A percentile compares a stretch with the other conserved stretches of the same genome.
phyloP scores from a whole-genome alignment of 2,329 filamentous ascomycete genomes.

The Ambrosiella beaveri region DNA sequence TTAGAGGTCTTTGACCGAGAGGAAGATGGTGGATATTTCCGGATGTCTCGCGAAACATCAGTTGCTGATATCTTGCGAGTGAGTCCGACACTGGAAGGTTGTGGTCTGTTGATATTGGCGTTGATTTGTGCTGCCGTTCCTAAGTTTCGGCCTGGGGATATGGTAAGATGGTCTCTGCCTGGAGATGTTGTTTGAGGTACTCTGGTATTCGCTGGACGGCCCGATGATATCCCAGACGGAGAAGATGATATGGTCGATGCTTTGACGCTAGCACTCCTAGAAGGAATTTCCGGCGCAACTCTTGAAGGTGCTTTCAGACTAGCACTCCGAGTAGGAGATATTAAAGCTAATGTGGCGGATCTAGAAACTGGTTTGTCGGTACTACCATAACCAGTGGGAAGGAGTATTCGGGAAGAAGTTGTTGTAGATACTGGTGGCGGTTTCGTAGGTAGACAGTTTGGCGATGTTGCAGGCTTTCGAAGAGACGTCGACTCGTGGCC shows the following conservation, averaged over 20 bases:
- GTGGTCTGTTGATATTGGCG: neutral
- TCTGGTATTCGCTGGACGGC: neutral
- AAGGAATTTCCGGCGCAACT: neutral
- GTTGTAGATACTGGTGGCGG: slow-evolving; percentile 18
- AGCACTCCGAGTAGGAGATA: neutral
- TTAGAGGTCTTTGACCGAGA: slow-evolving; percentile 13
- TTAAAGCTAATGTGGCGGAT: slow-evolving; percentile 4
- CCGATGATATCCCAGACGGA: neutral
- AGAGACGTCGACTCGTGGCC: neutral
- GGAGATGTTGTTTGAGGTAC: neutral
- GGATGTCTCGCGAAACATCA: neutral
- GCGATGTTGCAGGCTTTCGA: slow-evolving; percentile 21
- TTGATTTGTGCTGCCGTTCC: neutral
- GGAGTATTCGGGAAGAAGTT: neutral
- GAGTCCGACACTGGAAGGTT: neutral
- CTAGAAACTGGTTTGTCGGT: slow-evolving; percentile 15
- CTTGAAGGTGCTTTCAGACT: neutral
- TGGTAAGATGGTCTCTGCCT: neutral
- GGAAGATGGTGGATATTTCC: slow-evolving; percentile 21
- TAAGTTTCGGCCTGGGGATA: neutral
- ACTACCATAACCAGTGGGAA: neutral
- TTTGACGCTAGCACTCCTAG: neutral
- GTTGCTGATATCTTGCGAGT: neutral
- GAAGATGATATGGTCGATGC: neutral
- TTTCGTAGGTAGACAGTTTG: slow-evolving; percentile 34